Conservation (phyloP, 1,139 yeast species). For the Yamadazyma atmosphaerica region DNA sequence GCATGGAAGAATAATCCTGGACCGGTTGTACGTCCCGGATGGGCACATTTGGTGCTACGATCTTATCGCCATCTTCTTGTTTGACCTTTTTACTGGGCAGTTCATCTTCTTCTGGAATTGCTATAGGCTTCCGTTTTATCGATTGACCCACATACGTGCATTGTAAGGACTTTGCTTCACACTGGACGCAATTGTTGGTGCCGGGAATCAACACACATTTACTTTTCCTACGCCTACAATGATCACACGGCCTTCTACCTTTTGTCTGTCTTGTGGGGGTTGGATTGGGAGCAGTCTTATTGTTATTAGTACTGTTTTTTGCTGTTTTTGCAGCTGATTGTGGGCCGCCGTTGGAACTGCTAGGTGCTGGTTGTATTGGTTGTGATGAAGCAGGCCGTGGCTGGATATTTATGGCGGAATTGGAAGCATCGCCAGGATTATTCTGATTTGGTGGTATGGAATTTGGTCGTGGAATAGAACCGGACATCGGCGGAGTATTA, state of each 20-base stretch:
- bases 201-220: slow-evolving; percentile 65
- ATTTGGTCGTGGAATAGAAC: no score
- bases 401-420: no score
- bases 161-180: slow-evolving; percentile 65
- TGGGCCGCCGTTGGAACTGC: no score
- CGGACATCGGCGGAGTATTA: slow-evolving; percentile 2
- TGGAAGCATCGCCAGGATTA: no score
- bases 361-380: no score
- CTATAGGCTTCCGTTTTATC: slow-evolving; percentile 30
- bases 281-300: slow-evolving; percentile 1
- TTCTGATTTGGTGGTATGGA: no score
- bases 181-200: slow-evolving; percentile 60
- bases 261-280: slow-evolving; percentile 17
- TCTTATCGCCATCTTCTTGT: slow-evolving; percentile 9
- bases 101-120: slow-evolving; percentile 17
- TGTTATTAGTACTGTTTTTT: slow-evolving; percentile 10
- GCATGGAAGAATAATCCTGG: slow-evolving; percentile 55
- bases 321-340: not conserved
- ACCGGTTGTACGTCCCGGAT: slow-evolving; percentile 55
- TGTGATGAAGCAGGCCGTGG: no score
- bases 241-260: slow-evolving; percentile 61
- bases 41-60: slow-evolving; percentile 52
- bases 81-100: slow-evolving; percentile 6
- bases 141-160: slow-evolving; percentile 53
- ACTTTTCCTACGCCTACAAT: slow-evolving; percentile 64